Evolutionary conservation across 345 rosid species (phyloP).

Genomic region (Reutealis trisperma): DNA sequence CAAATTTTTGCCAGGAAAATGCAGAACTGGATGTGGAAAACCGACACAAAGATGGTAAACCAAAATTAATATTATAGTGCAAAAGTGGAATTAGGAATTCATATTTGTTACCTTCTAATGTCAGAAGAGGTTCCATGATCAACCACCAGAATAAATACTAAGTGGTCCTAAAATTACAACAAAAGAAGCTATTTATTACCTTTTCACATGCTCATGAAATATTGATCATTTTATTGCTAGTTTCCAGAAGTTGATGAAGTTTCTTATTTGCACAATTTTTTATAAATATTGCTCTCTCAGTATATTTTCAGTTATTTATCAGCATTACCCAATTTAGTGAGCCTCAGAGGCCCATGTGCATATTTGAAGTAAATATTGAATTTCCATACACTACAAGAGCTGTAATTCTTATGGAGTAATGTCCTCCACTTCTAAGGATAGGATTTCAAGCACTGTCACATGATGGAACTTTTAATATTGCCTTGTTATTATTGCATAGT

Average conservation of each 20-base stretch:
- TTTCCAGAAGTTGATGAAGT: not conserved
- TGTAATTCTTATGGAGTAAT: not conserved
- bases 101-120: not conserved
- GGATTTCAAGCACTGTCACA: not conserved
- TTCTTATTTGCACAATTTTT: not conserved
- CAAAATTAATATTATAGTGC: not conserved
- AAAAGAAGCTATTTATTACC: not conserved
- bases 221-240: not conserved
- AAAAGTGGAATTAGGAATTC: not conserved
- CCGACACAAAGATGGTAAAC: constrained; percentile 94
- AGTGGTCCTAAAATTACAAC: not conserved
- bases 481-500: not conserved
- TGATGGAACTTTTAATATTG: not conserved
- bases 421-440: not conserved
- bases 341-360: not conserved
- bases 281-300: not conserved
- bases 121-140: not conserved
- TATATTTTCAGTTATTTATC: not conserved
- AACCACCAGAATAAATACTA: not conserved
- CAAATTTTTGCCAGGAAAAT: constrained; percentile 74
- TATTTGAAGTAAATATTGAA: not conserved
- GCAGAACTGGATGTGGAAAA: constrained; percentile 84
- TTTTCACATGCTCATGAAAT: not conserved
- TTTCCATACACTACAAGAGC: not conserved
- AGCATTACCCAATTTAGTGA: not conserved